Base-by-base conservation (phyloP, 352 stramenopile genomes). In the Blastocystis sp. region DNA sequence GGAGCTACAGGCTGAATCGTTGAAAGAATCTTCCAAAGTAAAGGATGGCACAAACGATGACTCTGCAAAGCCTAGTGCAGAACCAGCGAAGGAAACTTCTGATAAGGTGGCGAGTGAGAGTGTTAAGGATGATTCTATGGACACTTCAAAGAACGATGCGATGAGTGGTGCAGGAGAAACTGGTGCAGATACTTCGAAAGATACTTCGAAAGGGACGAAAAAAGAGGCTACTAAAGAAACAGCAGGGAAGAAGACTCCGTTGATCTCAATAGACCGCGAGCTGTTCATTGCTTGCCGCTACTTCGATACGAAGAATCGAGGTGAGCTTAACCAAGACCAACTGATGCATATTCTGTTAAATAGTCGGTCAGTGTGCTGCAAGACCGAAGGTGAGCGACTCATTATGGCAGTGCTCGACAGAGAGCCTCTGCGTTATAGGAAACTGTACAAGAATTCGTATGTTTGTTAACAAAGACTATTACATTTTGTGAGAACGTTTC, bases 261-360 rank as follows among this genome's bases (percentile, higher is more conserved):
- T n/a, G 50, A 59, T 59, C 50, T 13, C 50, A n/a, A 41, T 85
- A 34, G 68, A 68, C 26, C 73, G 73, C 3, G 73, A 85, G 9
- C 34, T 85, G 73, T 85, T 66, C 39, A 53, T 85, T 8, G 73
- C 73, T 3, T 85, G 73, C 56, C 50, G 55, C 53, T 85, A 68
- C 39, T 85, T 85, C 26, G 73, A 85, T 45, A 47, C n/a, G 50
- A 85, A 85, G 47, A 85, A 85, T n/a, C 59, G 63, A 34, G 53
- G 54, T 16, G 37, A 66, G 13, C 50, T 85, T 26, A 54, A 50
- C 26, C 73, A 85, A 50, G 55, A 62, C 8, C 43, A 85, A 20
- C 53, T 85, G 54, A 20, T 85, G 16, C 59, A 68, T 55, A 45
- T 85, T 30, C 53, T 85, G 0, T 43, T 85, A 55, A 66, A 85